Conservation (phyloP, 2,329 filamentous ascomycete species). For the Arthroderma sp. region DNA sequence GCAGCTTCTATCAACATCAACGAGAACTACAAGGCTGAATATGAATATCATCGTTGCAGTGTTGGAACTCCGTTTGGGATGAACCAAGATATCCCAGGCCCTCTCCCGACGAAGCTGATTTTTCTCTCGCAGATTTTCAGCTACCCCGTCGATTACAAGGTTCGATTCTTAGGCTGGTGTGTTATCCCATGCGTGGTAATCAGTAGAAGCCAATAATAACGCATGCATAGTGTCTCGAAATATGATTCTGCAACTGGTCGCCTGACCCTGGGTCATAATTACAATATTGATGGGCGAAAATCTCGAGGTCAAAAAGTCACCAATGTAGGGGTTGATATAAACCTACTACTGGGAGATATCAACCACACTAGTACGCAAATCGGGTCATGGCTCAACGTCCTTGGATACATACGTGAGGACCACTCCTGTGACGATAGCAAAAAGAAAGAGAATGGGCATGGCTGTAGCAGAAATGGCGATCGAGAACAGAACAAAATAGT, state of each 20-base stretch:
- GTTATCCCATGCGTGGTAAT: slow-evolving; percentile 20
- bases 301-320: slow-evolving; percentile 19
- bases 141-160: slow-evolving; percentile 54
- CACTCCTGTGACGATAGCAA: background rate
- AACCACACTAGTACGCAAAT: slow-evolving; percentile 51
- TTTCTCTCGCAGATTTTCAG: slow-evolving; percentile 51
- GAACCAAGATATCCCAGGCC: slow-evolving; percentile 36
- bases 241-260: slow-evolving; percentile 48
- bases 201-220: background rate
- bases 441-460: background rate
- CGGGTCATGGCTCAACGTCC: slow-evolving; percentile 81
- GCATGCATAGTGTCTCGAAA: slow-evolving; percentile 42
- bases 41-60: background rate
- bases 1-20: too few relatives aligned
- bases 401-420: slow-evolving; percentile 57
- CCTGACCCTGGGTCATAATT: slow-evolving; percentile 57
- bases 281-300: slow-evolving; percentile 26
- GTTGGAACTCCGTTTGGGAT: slow-evolving; percentile 17
- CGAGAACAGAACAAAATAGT: slow-evolving; percentile 15
- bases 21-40: background rate
- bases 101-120: slow-evolving; percentile 47
- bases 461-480: background rate
- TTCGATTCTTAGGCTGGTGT: slow-evolving; percentile 87
- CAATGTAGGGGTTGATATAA: slow-evolving; percentile 55
- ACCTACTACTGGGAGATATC: slow-evolving; percentile 55